Evolutionary conservation across 148 eudicot genomes (phyloP), one percentile per base, ranked within the genome.

Genomic region (Tetragonia tetragonoides): DNA sequence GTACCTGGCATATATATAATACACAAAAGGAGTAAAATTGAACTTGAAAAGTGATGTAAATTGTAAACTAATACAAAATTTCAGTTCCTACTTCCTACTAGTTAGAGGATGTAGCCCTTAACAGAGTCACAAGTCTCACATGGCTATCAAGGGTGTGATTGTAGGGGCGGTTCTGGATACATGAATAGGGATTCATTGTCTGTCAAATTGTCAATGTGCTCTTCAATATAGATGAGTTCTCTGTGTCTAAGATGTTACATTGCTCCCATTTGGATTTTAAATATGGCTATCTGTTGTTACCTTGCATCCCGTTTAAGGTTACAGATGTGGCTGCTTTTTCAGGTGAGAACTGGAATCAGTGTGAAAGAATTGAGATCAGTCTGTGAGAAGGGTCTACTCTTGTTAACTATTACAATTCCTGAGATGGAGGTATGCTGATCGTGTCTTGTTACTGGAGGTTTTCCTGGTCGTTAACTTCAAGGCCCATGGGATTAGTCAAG

Each of bases 331-430:
- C 3, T 83, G 70, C 63, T 74, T 77, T 4, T 24, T 65, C 87
- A 95, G 99, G 87, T 81, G 68, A 91, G 89, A 80, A 78, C 78
- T 66, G 87, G 91, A 59, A 85, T 88, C 77, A 83, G 82, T 84
- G 86, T 87, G 68, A 56, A 81, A 23, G 99, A 91, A 76, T 77
- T 95, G 85, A 88, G 95, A 72, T 83, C 87, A 75, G 85, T 90
- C 16, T 93, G 97, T 84, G 97, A 88, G 83, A 93, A 95, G 79
- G 97, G 99, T 83, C 92, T 95, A 67, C 95, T 93, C 79, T 78
- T 95, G 76, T 79, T 95, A 79, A 95, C 97, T 34, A 85, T 95
- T 68, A 95, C 99, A 61, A 87, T 95, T 57, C 99, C 99, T 17
- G 99, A 95, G 80, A 95, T 95, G 98, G 97, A 95, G 99, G 99